A percentile compares a stretch with the other conserved stretches of the same genome.
phyloP scores from a whole-genome alignment of 352 stramenopile genomes.

The Detonula confervacea region DNA sequence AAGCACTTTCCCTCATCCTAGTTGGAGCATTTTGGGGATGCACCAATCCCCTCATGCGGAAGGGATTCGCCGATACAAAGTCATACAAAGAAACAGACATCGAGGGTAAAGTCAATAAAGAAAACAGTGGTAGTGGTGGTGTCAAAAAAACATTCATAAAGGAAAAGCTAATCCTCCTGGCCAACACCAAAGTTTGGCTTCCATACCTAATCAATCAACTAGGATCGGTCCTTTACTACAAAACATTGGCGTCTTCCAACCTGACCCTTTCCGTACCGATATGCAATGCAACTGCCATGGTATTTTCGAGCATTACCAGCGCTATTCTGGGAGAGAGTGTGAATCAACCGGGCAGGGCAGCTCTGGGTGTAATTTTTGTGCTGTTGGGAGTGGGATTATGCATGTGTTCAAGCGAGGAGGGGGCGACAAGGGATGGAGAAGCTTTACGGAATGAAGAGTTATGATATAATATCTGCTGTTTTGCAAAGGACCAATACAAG shows the following conservation, averaged over 20 bases:
- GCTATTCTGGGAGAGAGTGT: constrained; percentile 70
- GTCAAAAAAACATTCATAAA: constrained; percentile 15
- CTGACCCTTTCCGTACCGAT: constrained; percentile 79
- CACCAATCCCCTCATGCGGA: constrained; percentile 84
- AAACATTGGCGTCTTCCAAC: constrained; percentile 75
- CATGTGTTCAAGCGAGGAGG: constrained; percentile 46
- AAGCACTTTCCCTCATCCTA: constrained; percentile 73
- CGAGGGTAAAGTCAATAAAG: constrained; percentile 15
- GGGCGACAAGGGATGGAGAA: background rate
- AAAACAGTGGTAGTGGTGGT: background rate
- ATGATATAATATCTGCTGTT: constrained; percentile 1
- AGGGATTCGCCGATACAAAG: constrained; percentile 39
- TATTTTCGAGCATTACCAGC: constrained; percentile 82
- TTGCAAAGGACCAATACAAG: too few relatives aligned
- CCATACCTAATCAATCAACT: constrained; percentile 84
- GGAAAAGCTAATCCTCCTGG: constrained; percentile 50
- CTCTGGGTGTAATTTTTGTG: constrained; percentile 64
- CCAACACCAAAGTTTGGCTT: constrained; percentile 69
- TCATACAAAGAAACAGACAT: constrained; percentile 8
- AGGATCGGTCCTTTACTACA: constrained; percentile 83
- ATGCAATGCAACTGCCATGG: constrained; percentile 84
- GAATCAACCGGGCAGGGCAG: constrained; percentile 58
- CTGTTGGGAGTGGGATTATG: constrained; percentile 71
- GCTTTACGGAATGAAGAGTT: constrained; percentile 7
- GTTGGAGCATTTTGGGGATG: constrained; percentile 84